Percentiles rank a stretch among this genome's conserved stretches.
These are phyloP conservation scores for Omphalotus olearius DNA, from an alignment of 1,284 basidiomycete genomes.

Conservation along the genomic window DNA sequence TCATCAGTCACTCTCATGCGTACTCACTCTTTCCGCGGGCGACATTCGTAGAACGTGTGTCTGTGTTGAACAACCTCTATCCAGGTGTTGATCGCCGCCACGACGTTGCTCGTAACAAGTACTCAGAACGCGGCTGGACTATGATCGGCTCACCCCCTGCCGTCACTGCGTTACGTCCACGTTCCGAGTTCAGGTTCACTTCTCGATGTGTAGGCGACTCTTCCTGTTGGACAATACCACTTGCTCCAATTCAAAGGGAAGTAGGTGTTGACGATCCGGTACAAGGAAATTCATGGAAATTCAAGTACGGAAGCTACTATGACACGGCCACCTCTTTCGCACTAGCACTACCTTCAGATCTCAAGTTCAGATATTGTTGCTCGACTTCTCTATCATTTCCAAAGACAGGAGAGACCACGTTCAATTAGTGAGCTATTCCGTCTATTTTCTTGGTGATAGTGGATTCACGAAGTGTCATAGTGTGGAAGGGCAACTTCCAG, in stretches of 20 bases:
- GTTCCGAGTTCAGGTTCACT: constrained; percentile 1
- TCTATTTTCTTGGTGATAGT: background rate
- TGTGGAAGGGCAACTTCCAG: background rate
- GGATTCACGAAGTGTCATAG: background rate
- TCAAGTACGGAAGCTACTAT: background rate
- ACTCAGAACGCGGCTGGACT: constrained; percentile 15
- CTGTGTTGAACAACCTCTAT: background rate
- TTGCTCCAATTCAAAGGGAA: background rate
- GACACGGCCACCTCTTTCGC: background rate
- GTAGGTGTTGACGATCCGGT: background rate
- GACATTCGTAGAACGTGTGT: constrained; percentile 12
- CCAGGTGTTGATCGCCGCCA: constrained; percentile 4
- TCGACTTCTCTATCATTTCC: background rate
- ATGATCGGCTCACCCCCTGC: background rate
- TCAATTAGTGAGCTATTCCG: background rate
- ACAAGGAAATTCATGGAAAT: background rate
- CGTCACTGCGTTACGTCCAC: background rate
- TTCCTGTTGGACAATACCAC: constrained; percentile 13
- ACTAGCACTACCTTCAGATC: background rate
- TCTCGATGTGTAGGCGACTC: constrained; percentile 14
- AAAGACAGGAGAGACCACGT: background rate
- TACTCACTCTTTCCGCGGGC: constrained; percentile 16
- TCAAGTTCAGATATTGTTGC: background rate
- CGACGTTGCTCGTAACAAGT: constrained; percentile 13
- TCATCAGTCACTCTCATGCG: constrained; percentile 17